Base-by-base conservation (phyloP, 441 rosid genomes). In the Adansonia gregorii region DNA sequence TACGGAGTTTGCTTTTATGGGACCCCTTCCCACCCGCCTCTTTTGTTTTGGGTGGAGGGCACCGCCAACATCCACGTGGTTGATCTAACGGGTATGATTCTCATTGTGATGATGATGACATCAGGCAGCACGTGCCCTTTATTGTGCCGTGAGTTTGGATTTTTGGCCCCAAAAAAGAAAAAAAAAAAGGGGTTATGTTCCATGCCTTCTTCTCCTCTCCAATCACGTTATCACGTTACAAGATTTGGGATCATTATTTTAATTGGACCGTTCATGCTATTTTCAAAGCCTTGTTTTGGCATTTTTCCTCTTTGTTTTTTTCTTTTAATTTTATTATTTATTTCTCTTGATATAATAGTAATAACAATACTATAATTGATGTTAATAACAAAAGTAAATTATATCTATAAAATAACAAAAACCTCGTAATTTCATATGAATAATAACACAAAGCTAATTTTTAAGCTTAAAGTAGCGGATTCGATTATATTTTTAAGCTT, bases 111-210 rank as follows among this genome's bases (percentile, higher is more conserved):
- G 6, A 41, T 41, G 58, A 54, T 54, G 58, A 15, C 58, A 52
- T 52, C 17, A 14, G 7, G 17, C 9, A 63, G 14, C 74, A 67
- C 80, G 78, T 76, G 78, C 79, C 86, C 14, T 64, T 35, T 22
- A 78, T 72, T 75, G 31, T 67, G 83, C 82, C 83, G 86, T 27
- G 19, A 74, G 73, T 79, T 81, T 67, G 77, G 83, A 76, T 15
- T 39, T 7, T 48, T 15, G 17, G 17, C 3, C 41, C 35, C 39
- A 3, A 35, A 35, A 31, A 31, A 31, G 0, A 31, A 31, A 2
- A 35, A 35, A 35, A 35, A 35, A 35, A 12, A 2, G 14, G 8
- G 14, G 8, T 41, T 20, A 1, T 20, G 31, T 19, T 43, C 19
- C 31, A 41, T 46, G 22, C 71, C 52, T 35, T 6, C 45, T 35